Percentiles rank a stretch among this genome's conserved stretches.
Conservation (phyloP, 225 moss, liverwort and hornwort species). For the Polytrichum formosum region DNA sequence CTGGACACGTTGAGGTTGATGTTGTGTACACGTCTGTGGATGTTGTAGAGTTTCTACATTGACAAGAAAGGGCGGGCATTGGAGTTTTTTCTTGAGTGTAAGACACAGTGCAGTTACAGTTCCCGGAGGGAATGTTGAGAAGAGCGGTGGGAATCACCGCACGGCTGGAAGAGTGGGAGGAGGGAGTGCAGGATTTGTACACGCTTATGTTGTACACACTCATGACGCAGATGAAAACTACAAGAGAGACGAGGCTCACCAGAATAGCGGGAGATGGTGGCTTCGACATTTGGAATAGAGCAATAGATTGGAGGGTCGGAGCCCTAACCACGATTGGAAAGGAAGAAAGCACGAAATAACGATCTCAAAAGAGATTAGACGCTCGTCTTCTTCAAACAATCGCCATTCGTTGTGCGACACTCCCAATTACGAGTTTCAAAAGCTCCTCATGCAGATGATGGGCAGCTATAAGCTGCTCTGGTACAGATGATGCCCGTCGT, state of each 20-base stretch:
- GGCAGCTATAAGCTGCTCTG: too few relatives aligned
- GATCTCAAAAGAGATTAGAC: too few relatives aligned
- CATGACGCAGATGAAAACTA: constrained; percentile 9
- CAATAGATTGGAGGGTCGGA: too few relatives aligned
- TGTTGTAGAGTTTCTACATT: not conserved
- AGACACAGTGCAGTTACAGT: constrained; percentile 36
- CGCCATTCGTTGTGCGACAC: too few relatives aligned
- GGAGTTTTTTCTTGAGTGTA: constrained; percentile 7
- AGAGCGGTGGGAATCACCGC: too few relatives aligned
- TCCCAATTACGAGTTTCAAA: too few relatives aligned
- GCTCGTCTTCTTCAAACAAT: too few relatives aligned
- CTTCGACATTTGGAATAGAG: not conserved
- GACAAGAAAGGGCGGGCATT: constrained; percentile 24
- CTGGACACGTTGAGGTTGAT: not conserved
- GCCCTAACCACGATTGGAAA: too few relatives aligned
- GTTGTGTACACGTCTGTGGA: too few relatives aligned
- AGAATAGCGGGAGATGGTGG: constrained; percentile 1
- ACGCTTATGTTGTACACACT: constrained; percentile 7
- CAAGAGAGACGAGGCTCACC: constrained; percentile 6
- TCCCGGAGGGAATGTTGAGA: constrained; percentile 18
- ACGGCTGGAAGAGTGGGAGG: not conserved
- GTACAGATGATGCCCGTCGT: too few relatives aligned
- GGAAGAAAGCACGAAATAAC: too few relatives aligned
- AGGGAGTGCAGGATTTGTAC: not conserved
- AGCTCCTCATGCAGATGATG: too few relatives aligned